A percentile compares a stretch with the other conserved stretches of the same genome.
Conservation (phyloP, 2,329 filamentous ascomycete species). For the Botrytis tulipae region DNA sequence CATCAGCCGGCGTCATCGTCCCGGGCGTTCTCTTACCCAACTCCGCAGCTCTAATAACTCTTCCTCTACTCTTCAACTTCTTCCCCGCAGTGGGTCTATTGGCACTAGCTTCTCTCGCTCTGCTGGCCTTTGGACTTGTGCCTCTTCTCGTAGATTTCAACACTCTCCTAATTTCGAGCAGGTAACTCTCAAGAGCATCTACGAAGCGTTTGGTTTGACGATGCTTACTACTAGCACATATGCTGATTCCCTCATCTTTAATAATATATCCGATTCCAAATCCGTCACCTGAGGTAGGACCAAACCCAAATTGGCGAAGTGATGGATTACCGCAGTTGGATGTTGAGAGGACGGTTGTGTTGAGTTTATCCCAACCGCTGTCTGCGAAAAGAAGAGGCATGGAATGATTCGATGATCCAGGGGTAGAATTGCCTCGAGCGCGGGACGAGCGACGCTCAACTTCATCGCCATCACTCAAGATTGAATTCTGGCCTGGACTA, state of each 20-base stretch:
- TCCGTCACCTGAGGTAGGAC: slow-evolving; percentile 87
- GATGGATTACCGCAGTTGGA: slow-evolving; percentile 99
- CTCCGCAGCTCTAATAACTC: slow-evolving; percentile 63
- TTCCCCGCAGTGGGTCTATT: slow-evolving; percentile 36
- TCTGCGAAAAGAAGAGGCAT: slow-evolving; percentile 85
- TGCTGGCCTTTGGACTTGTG: slow-evolving; percentile 50
- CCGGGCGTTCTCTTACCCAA: slow-evolving; percentile 44
- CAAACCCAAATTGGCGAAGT: slow-evolving; percentile 93
- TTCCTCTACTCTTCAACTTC: slow-evolving; percentile 68
- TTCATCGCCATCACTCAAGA: slow-evolving; percentile 40
- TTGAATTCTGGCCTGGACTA: slow-evolving; percentile 54
- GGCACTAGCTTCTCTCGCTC: slow-evolving; percentile 58
- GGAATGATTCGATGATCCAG: slow-evolving; percentile 47
- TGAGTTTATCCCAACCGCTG: slow-evolving; percentile 88
- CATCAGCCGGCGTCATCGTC: slow-evolving; percentile 61
- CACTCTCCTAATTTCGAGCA: slow-evolving; percentile 85
- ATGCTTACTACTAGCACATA: slow-evolving; percentile 92
- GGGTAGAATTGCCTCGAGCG: slow-evolving; percentile 54
- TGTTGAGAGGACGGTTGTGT: slow-evolving; percentile 89
- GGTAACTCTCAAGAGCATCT: slow-evolving; percentile 84
- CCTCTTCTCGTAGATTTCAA: slow-evolving; percentile 64
- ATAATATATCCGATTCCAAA: slow-evolving; percentile 99
- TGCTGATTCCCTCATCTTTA: slow-evolving; percentile 86
- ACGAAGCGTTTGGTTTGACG: slow-evolving; percentile 88
- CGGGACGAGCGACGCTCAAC: slow-evolving; percentile 25